Evolutionary conservation across 1,284 basidiomycete genomes (phyloP).

Genomic region (Ceratobasidium sp.): DNA sequence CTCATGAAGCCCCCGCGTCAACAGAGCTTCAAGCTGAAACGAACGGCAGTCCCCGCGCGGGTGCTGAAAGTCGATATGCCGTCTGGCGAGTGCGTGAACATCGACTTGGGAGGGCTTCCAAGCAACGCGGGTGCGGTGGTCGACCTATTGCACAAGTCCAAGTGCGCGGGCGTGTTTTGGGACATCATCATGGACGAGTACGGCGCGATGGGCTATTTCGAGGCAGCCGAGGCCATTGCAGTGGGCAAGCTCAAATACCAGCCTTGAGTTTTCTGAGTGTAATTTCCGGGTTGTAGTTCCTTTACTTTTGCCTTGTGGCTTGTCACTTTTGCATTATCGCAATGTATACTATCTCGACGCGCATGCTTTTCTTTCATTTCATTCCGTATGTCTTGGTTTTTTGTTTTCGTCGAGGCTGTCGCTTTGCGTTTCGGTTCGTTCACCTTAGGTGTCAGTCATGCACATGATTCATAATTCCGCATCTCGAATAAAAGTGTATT

Average conservation of each 20-base stretch:
- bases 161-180: conserved; percentile 40
- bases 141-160: conserved; percentile 25
- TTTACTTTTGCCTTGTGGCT: neutral
- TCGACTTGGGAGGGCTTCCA: conserved; percentile 29
- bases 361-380: neutral
- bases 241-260: conserved; percentile 22
- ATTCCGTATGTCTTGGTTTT: neutral
- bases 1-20: conserved; percentile 33
- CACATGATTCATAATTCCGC: neutral
- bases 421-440: neutral
- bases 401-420: neutral
- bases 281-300: neutral
- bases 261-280: neutral
- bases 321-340: neutral
- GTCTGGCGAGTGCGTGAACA: conserved; percentile 18
- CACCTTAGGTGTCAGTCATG: neutral
- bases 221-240: conserved; percentile 33
- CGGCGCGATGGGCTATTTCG: conserved; percentile 35
- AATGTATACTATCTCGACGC: conserved; percentile 30
- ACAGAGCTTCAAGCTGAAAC: conserved; percentile 40
- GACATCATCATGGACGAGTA: conserved; percentile 41
- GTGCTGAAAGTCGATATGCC: conserved; percentile 36
- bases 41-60: conserved; percentile 17
- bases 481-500: neutral
- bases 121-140: conserved; percentile 18